These are phyloP conservation scores for Boletus tomentosulus DNA, from an alignment of 768 basidiomycete genomes.

Conservation along the genomic window DNA sequence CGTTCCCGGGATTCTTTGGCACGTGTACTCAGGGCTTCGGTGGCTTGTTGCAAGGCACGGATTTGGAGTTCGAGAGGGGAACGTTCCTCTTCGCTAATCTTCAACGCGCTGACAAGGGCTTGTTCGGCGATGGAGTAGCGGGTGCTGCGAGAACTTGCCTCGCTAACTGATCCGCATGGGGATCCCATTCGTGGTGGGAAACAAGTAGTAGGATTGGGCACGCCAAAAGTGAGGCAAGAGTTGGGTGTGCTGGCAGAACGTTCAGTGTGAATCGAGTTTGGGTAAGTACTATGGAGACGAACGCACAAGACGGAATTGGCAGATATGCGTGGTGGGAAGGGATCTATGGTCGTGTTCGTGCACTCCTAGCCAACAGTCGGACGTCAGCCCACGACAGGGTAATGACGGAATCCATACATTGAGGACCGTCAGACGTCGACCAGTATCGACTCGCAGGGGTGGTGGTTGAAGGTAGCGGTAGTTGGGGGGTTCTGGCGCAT, in stretches of 20 bases:
- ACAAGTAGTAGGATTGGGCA: conserved; percentile 11
- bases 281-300: conserved; percentile 2
- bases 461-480: conserved; percentile 7
- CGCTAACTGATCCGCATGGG: conserved; percentile 26
- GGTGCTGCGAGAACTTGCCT: conserved; percentile 28
- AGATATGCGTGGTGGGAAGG: conserved; percentile 2
- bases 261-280: conserved; percentile 12
- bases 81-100: conserved; percentile 31
- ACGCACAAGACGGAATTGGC: conserved; percentile 17
- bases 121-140: conserved; percentile 46
- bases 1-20: conserved; percentile 43
- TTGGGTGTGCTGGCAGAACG: conserved; percentile 21
- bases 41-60: conserved; percentile 41
- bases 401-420: conserved; percentile 9
- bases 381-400: not conserved
- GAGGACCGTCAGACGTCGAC: conserved; percentile 3
- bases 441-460: conserved; percentile 14
- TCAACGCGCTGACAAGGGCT: conserved; percentile 36
- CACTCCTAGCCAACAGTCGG: conserved; percentile 16
- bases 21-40: conserved; percentile 39
- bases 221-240: conserved; percentile 13
- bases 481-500: conserved; percentile 5
- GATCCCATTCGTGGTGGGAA: conserved; percentile 12
- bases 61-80: conserved; percentile 46
- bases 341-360: conserved; percentile 14